Evolutionary conservation across 495 filamentous ascomycete species (phyloP), one percentile per base, ranked within the genome.

Genomic region (Aspergillus bridgeri): DNA sequence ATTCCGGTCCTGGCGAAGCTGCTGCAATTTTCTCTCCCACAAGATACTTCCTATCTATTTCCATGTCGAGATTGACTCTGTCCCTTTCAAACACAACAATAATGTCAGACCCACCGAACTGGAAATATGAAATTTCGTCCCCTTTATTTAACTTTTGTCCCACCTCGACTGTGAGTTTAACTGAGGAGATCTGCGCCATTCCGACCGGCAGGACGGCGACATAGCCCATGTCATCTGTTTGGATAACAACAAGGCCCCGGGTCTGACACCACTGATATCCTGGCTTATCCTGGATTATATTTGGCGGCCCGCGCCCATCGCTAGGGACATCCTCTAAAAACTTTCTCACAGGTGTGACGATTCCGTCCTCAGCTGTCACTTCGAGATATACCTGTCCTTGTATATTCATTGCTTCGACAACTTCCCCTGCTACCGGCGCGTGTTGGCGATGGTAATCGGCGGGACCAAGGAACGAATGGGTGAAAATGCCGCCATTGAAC

Each of bases 61-160:
- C n/a, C n/a, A n/a, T n/a, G n/a, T n/a, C n/a, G n/a, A n/a, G n/a
- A n/a, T n/a, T n/a, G n/a, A n/a, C n/a, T n/a, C n/a, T n/a, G n/a
- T n/a, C n/a, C n/a, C n/a, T 25, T 56, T 64, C 20, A 57, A 71
- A 68, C 1, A 71, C 62, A 18, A 60, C 47, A 51, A 73, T 57
- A 19, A 69, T 61, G 59, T 73, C 70, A 5, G 66, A 69, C 21
- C 69, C 69, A n/a, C 70, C 70, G 49, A 71, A 71, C 53, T 63
- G 49, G 61, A 73, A 73, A 44, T 66, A 61, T 9, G 64, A 64
- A 55, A 73, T 60, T 45, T 71, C 66, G 0, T 68, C 43, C 6
- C 69, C 65, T 54, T 71, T 73, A 11, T 57, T 42, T 18, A 71
- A 8, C 3, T 15, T 1, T 9, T 65, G 43, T 23, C 53, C 60